A percentile compares a stretch with the other conserved stretches of the same genome.
Conservation (phyloP, 805 yeast species). For the Candida sphagnicola region DNA sequence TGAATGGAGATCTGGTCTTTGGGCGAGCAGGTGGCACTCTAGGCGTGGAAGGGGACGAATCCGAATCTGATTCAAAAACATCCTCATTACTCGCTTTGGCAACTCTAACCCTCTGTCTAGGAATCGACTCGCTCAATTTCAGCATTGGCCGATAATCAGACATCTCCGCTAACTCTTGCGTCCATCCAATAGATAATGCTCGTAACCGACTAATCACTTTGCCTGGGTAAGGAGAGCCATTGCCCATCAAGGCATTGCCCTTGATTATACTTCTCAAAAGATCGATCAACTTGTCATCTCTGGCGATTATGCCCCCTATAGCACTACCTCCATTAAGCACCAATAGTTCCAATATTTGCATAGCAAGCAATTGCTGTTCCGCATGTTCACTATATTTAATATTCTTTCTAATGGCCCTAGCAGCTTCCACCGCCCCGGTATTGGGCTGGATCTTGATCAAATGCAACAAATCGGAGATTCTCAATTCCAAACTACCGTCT, state of each 20-base stretch:
- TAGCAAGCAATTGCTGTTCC: constrained; percentile 62
- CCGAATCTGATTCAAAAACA: constrained; percentile 9
- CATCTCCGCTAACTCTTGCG: constrained; percentile 47
- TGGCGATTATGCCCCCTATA: constrained; percentile 46
- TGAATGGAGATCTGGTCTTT: constrained; percentile 17
- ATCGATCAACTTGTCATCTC: constrained; percentile 65
- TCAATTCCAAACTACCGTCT: constrained; percentile 34
- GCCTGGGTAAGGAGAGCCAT: constrained; percentile 32
- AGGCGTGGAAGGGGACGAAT: constrained; percentile 6
- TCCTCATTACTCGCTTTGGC: constrained; percentile 7
- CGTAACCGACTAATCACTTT: constrained; percentile 46
- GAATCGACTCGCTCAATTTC: constrained; percentile 41
- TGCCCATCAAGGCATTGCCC: constrained; percentile 32
- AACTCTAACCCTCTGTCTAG: constrained; percentile 17
- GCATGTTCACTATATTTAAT: constrained; percentile 73
- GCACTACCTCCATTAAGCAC: constrained; percentile 41
- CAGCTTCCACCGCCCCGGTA: constrained; percentile 64
- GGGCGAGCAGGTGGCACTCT: constrained; percentile 24
- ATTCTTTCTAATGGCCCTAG: constrained; percentile 84
- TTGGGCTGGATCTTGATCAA: constrained; percentile 37
- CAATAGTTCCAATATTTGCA: constrained; percentile 39
- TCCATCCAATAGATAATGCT: constrained; percentile 64
- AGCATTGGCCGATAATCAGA: constrained; percentile 49
- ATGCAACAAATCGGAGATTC: constrained; percentile 56
- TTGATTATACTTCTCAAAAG: constrained; percentile 51